Base-by-base conservation (phyloP, 2,329 filamentous ascomycete genomes). In the Aspergillus cejpii region DNA sequence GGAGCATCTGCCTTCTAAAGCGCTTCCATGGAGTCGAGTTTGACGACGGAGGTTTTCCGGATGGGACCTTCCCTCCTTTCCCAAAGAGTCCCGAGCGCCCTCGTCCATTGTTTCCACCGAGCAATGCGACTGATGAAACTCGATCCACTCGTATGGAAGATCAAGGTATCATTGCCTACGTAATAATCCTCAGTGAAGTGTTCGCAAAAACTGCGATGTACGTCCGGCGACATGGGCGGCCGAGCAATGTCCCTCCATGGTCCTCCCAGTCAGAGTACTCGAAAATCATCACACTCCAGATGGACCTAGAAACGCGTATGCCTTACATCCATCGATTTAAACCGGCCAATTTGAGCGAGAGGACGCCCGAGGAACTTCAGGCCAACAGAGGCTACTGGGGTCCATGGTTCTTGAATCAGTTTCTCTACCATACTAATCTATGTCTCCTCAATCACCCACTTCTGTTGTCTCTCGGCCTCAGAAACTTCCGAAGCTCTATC, bases 371-470 rank as follows among this genome's bases (percentile, higher is more conserved):
- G 17, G 66, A 71, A 6, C 55, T 78, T 2, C 64, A 74, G 44
- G 54, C 61, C 0, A 66, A 71, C 40, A 64, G 74, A 15, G 68
- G 73, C 37, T 78, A 77, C 47, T 78, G 75, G 75, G 73, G 70
- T 0, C 73, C 75, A 0, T 78, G 72, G 69, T 64, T 78, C 6
- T 65, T 76, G 42, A 68, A 73, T 23, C 75, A 78, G 47, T 72
- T 77, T 45, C 58, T 77, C 11, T 77, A 77, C 48, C 72, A 76
- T 43, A 73, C 73, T 0, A 76, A 75, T 31, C 65, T 76, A 1
- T 77, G 74, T 47, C 65, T 77, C 0, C 61, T 78, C 6, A 78
- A 78, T 41, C 75, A 78, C 46, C 75, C 75, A 0, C 67, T 78
- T n/a, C 58, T 78, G 2, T 56, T 78, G 3, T 77, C 74, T 0